Evolutionary conservation across 2,329 filamentous ascomycete genomes (phyloP).

Genomic region (Diatrype stigma): DNA sequence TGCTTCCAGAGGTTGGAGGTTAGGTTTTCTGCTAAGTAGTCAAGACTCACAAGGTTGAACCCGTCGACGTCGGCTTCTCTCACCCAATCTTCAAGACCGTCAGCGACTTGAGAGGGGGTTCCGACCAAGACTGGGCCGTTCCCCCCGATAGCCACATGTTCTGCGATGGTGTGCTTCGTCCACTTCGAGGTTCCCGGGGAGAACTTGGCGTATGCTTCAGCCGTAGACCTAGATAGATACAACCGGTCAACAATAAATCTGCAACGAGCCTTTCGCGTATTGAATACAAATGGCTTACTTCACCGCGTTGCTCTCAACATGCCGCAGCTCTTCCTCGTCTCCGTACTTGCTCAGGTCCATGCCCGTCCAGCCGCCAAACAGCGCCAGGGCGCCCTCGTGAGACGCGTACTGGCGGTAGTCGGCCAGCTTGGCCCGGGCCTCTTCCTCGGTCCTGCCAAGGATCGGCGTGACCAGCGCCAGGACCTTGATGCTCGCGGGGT

Average conservation of each 20-base stretch:
- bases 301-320: slow-evolving; percentile 37
- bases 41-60: slow-evolving; percentile 62
- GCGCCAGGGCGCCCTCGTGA: slow-evolving; percentile 59
- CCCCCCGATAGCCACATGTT: slow-evolving; percentile 65
- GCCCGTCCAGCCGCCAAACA: slow-evolving; percentile 73
- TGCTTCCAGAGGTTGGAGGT: background rate
- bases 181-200: slow-evolving; percentile 60
- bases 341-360: slow-evolving; percentile 40
- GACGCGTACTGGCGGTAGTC: slow-evolving; percentile 59
- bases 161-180: slow-evolving; percentile 67
- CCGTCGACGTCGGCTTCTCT: slow-evolving; percentile 67
- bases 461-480: slow-evolving; percentile 63
- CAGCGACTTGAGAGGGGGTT: slow-evolving; percentile 60
- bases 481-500: slow-evolving; percentile 61
- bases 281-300: slow-evolving; percentile 27
- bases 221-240: slow-evolving; percentile 37
- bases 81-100: slow-evolving; percentile 65
- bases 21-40: background rate
- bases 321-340: slow-evolving; percentile 34
- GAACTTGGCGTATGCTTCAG: slow-evolving; percentile 52
- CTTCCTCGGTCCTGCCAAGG: slow-evolving; percentile 60
- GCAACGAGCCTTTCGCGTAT: background rate
- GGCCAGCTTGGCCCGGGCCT: slow-evolving; percentile 59
- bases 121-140: slow-evolving; percentile 63
- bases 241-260: background rate